Percentiles rank a stretch among this genome's conserved stretches.
These are phyloP conservation scores for Psilocybe subaeruginosa DNA, from an alignment of 768 basidiomycete genomes.

Conservation along the genomic window DNA sequence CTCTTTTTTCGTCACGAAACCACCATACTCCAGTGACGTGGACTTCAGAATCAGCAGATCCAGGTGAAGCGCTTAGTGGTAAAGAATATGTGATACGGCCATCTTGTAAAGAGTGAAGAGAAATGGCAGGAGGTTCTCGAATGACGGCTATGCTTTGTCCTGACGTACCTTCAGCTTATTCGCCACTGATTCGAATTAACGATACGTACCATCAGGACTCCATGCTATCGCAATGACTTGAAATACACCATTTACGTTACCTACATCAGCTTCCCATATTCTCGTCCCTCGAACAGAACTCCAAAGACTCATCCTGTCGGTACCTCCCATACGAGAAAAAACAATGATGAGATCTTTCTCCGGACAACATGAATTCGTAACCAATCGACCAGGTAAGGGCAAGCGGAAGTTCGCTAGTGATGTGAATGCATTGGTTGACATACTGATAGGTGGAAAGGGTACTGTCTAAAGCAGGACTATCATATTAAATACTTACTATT, in stretches of 20 bases:
- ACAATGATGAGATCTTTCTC: slow-evolving; percentile 82
- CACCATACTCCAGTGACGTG: slow-evolving; percentile 68
- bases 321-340: slow-evolving; percentile 66
- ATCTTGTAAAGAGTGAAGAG: slow-evolving; percentile 79
- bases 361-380: slow-evolving; percentile 74
- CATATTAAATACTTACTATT: no score
- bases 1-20: slow-evolving; percentile 55
- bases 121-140: slow-evolving; percentile 68
- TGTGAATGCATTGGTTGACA: slow-evolving; percentile 47
- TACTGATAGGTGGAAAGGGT: neutral
- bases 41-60: slow-evolving; percentile 18
- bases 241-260: slow-evolving; percentile 45
- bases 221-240: slow-evolving; percentile 67
- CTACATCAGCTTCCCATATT: slow-evolving; percentile 81
- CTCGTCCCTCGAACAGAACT: slow-evolving; percentile 74
- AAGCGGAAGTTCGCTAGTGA: slow-evolving; percentile 60
- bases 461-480: no score
- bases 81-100: slow-evolving; percentile 59
- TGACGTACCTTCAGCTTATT: slow-evolving; percentile 23
- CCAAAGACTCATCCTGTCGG: slow-evolving; percentile 77
- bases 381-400: slow-evolving; percentile 58
- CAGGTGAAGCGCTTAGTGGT: slow-evolving; percentile 30
- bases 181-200: neutral
- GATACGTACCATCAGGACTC: slow-evolving; percentile 76
- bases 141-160: slow-evolving; percentile 74